These are phyloP conservation scores for Cutaneotrichosporon sp. DNA, from an alignment of 1,284 basidiomycete genomes.

Conservation along the genomic window DNA sequence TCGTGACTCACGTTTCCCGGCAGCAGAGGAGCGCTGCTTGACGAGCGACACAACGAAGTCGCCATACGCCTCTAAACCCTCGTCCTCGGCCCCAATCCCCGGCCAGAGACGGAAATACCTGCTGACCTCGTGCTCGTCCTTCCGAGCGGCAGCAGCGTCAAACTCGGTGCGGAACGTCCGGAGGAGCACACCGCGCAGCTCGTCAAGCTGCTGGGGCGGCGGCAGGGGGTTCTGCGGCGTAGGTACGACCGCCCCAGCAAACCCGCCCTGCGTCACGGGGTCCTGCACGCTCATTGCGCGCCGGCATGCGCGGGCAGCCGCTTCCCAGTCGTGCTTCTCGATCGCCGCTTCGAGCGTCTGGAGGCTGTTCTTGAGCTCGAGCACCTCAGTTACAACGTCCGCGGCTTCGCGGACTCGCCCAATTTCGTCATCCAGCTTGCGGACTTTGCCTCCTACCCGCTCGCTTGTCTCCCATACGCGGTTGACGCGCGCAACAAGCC, in stretches of 20 bases:
- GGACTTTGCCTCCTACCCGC: conserved; percentile 81
- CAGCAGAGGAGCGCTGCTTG: conserved; percentile 64
- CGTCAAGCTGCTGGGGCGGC: conserved; percentile 73
- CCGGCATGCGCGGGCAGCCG: conserved; percentile 82
- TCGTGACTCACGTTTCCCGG: conserved; percentile 65
- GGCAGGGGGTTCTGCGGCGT: conserved; percentile 80
- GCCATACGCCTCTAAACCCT: conserved; percentile 90
- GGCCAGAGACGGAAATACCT: conserved; percentile 97
- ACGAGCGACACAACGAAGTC: conserved; percentile 89
- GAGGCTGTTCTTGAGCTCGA: conserved; percentile 87
- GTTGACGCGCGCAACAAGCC: conserved; percentile 43
- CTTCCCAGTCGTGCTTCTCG: conserved; percentile 87
- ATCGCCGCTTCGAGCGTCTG: conserved; percentile 70
- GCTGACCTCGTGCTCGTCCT: conserved; percentile 78
- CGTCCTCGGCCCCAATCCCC: conserved; percentile 70
- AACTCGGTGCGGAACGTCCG: conserved; percentile 74
- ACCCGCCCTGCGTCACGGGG: conserved; percentile 72
- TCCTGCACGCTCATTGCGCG: conserved; percentile 77
- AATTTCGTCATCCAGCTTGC: conserved; percentile 85
- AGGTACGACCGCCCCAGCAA: conserved; percentile 87
- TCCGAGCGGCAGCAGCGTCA: conserved; percentile 65
- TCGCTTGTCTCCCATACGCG: conserved; percentile 65
- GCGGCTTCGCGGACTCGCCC: conserved; percentile 74
- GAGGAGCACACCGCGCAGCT: conserved; percentile 69
- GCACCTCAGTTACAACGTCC: conserved; percentile 77